Evolutionary conservation across 805 yeast genomes (phyloP).

Genomic region (Priceomyces castillae): DNA sequence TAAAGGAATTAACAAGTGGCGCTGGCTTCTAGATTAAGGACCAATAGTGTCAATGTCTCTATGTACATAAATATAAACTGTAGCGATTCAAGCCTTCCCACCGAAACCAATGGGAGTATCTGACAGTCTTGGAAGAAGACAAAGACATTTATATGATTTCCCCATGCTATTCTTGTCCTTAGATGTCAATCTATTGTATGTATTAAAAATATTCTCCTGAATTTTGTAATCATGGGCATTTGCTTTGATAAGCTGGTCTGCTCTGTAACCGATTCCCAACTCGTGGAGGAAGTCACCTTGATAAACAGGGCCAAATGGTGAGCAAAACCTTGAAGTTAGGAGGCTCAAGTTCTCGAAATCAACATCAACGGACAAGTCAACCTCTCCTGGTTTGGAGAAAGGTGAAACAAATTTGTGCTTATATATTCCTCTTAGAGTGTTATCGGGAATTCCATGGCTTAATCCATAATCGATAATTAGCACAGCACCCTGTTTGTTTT

Average conservation of each 20-base stretch:
- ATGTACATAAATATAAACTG: not conserved
- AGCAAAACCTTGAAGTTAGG: conserved; percentile 11
- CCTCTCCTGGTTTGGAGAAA: conserved; percentile 70
- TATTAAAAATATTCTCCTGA: conserved; percentile 50
- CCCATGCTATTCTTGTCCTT: conserved; percentile 70
- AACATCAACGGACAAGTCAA: conserved; percentile 80
- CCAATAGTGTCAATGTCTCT: not conserved
- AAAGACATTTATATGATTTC: conserved; percentile 67
- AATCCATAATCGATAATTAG: conserved; percentile 80
- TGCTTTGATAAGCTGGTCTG: conserved; percentile 52
- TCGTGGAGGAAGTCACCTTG: conserved; percentile 80
- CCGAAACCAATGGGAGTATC: conserved; percentile 55
- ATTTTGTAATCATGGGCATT: conserved; percentile 41
- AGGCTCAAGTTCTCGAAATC: conserved; percentile 61
- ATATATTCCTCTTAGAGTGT: conserved; percentile 69
- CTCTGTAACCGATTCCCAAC: conserved; percentile 72
- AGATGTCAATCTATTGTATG: conserved; percentile 63
- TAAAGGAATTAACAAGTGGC: conserved; percentile 11
- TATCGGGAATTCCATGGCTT: conserved; percentile 57
- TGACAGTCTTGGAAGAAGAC: conserved; percentile 48
- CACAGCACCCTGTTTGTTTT: conserved; percentile 55
- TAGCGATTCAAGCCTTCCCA: conserved; percentile 16
- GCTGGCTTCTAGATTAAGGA: conserved; percentile 8
- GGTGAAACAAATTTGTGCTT: conserved; percentile 75
- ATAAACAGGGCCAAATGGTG: conserved; percentile 55